Percentiles rank a stretch among this genome's conserved stretches.
These are phyloP conservation scores for Dovyalis caffra DNA, from an alignment of 345 rosid species.

Conservation along the genomic window DNA sequence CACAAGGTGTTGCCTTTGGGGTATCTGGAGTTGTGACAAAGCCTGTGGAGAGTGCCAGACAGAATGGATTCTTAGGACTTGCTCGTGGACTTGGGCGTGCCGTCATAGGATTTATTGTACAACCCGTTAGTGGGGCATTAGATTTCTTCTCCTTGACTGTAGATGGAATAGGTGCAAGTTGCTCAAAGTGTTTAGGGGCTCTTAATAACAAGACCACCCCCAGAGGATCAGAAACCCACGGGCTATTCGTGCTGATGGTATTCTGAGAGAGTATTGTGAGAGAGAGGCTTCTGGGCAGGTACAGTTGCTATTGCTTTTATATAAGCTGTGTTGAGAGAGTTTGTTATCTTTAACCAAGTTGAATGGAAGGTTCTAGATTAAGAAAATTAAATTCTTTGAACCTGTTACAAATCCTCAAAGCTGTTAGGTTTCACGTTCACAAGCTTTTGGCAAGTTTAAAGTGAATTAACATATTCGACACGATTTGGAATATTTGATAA, in stretches of 20 bases:
- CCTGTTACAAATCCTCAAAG: not conserved
- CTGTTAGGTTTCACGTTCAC: not conserved
- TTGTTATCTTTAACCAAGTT: not conserved
- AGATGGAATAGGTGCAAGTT: slow-evolving; percentile 94
- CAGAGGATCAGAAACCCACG: slow-evolving; percentile 92
- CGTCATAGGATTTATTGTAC: slow-evolving; percentile 75
- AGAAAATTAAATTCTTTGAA: not conserved
- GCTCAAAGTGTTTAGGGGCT: slow-evolving; percentile 82
- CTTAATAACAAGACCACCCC: slow-evolving; percentile 55
- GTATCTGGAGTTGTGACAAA: slow-evolving; percentile 94
- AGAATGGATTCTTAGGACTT: slow-evolving; percentile 84
- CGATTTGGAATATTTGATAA: too few relatives aligned
- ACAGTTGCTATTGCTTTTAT: slow-evolving; percentile 7
- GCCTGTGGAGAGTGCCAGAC: slow-evolving; percentile 91
- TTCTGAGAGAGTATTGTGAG: slow-evolving; percentile 78
- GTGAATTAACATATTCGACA: not conserved
- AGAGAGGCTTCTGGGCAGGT: slow-evolving; percentile 97
- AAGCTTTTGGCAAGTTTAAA: not conserved
- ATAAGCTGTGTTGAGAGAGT: not conserved
- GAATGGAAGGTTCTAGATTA: not conserved
- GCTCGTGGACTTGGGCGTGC: slow-evolving; percentile 96
- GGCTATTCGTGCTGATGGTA: slow-evolving; percentile 71
- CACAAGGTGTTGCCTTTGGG: slow-evolving; percentile 98
- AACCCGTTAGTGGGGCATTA: slow-evolving; percentile 94
- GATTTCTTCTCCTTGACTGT: slow-evolving; percentile 95